A percentile compares a stretch with the other conserved stretches of the same genome.
Conservation (phyloP, 768 basidiomycete genomes). For the Mycena polygramma region DNA sequence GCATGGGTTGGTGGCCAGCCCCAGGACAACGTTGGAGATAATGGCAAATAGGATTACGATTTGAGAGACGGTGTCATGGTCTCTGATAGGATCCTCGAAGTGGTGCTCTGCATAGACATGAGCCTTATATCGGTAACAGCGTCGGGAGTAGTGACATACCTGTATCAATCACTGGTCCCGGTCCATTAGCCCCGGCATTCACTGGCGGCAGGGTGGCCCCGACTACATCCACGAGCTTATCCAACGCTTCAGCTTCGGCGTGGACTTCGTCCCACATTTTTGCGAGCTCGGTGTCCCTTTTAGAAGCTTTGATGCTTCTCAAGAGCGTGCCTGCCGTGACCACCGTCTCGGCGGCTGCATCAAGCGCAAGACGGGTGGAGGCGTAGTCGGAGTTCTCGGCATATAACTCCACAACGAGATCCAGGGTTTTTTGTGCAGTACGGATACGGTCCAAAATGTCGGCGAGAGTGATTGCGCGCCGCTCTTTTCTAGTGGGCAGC, state of each 20-base stretch:
- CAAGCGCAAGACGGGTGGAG: slow-evolving; percentile 22
- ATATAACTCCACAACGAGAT: slow-evolving; percentile 19
- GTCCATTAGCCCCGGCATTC: slow-evolving; percentile 16
- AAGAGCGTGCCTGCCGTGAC: slow-evolving; percentile 28
- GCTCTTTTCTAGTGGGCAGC: slow-evolving; percentile 28
- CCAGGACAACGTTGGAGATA: slow-evolving; percentile 29
- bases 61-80: slow-evolving; percentile 28
- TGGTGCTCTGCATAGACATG: slow-evolving; percentile 31
- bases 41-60: slow-evolving; percentile 28
- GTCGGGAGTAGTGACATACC: slow-evolving; percentile 19
- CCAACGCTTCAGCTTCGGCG: slow-evolving; percentile 25
- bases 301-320: slow-evolving; percentile 26
- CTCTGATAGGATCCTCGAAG: slow-evolving; percentile 32
- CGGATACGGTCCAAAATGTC: slow-evolving; percentile 25
- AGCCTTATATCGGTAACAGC: slow-evolving; percentile 1
- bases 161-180: slow-evolving; percentile 20
- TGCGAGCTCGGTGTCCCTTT: slow-evolving; percentile 19
- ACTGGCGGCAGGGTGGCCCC: slow-evolving; percentile 24
- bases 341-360: slow-evolving; percentile 29
- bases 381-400: slow-evolving; percentile 26
- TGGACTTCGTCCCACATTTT: slow-evolving; percentile 24
- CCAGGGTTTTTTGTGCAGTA: slow-evolving; percentile 14
- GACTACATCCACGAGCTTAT: slow-evolving; percentile 30
- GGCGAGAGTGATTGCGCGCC: slow-evolving; percentile 22
- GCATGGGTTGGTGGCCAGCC: slow-evolving; percentile 27